These are phyloP conservation scores for Fusarium circinatum DNA, from an alignment of 2,329 filamentous ascomycete genomes.

Conservation along the genomic window DNA sequence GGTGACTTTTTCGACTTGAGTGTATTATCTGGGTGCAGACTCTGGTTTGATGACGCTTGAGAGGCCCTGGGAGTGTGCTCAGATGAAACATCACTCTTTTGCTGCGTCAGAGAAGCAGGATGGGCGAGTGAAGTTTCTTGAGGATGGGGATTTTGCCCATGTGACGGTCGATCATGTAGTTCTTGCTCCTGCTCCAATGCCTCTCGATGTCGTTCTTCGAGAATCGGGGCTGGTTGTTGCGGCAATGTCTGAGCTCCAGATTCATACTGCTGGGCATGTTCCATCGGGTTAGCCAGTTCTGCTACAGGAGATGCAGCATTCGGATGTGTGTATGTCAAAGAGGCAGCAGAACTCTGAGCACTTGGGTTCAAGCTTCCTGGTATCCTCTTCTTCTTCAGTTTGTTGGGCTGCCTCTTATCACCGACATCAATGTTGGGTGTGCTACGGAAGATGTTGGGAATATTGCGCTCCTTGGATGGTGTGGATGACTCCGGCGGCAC, in stretches of 20 bases:
- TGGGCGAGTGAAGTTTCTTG: conserved; percentile 33
- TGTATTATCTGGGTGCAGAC: conserved; percentile 56
- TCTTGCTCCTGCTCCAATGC: conserved; percentile 29
- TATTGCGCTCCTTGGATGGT: conserved; percentile 71
- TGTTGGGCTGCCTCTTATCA: conserved; percentile 83
- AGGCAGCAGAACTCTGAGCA: conserved; percentile 89
- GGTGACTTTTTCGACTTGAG: conserved; percentile 78
- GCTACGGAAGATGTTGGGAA: conserved; percentile 77
- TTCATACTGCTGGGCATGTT: conserved; percentile 45
- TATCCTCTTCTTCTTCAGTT: conserved; percentile 86
- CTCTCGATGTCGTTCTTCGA: conserved; percentile 37
- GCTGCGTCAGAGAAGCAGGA: conserved; percentile 29
- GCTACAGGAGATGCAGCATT: conserved; percentile 57
- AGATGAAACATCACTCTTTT: conserved; percentile 50
- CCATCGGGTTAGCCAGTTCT: conserved; percentile 60
- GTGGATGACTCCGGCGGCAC: conserved; percentile 58
- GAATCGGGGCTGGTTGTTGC: conserved; percentile 34
- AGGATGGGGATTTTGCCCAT: conserved; percentile 20
- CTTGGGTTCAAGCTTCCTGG: conserved; percentile 83
- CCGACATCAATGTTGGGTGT: conserved; percentile 69
- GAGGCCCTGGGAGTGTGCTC: conserved; percentile 60
- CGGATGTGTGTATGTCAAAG: conserved; percentile 63
- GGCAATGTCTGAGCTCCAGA: conserved; percentile 25
- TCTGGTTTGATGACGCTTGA: conserved; percentile 56
- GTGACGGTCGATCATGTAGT: conserved; percentile 6